Percentiles rank a stretch among this genome's conserved stretches.
Conservation (phyloP, 148 eudicot genomes). For the Nepenthes gracilis region DNA sequence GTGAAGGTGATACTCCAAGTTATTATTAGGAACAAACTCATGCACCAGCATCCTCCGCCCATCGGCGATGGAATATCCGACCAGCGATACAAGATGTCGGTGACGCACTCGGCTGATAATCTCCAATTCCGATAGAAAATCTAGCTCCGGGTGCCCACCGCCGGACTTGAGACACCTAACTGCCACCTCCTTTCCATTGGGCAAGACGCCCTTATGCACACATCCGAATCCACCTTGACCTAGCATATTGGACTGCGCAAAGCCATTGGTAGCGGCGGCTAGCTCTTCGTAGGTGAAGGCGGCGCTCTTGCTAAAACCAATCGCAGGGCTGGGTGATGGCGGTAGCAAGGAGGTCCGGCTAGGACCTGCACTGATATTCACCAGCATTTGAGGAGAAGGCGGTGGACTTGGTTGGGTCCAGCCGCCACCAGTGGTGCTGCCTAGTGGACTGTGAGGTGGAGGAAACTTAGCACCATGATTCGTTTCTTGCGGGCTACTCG, state of each 20-base stretch:
- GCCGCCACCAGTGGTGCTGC: not conserved
- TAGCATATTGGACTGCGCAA: constrained; percentile 41
- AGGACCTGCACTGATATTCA: not conserved
- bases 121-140: constrained; percentile 72
- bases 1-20: constrained; percentile 69
- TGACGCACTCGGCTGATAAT: constrained; percentile 86
- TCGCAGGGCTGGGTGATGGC: constrained; percentile 11
- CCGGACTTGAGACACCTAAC: constrained; percentile 75
- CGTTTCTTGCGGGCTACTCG: too few species aligned
- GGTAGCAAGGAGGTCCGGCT: constrained; percentile 3
- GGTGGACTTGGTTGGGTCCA: not conserved
- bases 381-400: not conserved
- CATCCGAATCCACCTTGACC: constrained; percentile 90
- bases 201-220: constrained; percentile 59
- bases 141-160: constrained; percentile 81
- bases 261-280: constrained; percentile 55
- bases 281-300: constrained; percentile 48
- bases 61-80: constrained; percentile 61
- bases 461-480: not conserved
- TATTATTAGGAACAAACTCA: constrained; percentile 65
- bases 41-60: constrained; percentile 67
- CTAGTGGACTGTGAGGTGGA: not conserved
- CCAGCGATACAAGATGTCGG: constrained; percentile 73
- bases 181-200: constrained; percentile 50
- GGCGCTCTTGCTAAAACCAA: constrained; percentile 27